phyloP scores from a whole-genome alignment of 108 stramenopile genomes.

The Seminavis robusta region DNA sequence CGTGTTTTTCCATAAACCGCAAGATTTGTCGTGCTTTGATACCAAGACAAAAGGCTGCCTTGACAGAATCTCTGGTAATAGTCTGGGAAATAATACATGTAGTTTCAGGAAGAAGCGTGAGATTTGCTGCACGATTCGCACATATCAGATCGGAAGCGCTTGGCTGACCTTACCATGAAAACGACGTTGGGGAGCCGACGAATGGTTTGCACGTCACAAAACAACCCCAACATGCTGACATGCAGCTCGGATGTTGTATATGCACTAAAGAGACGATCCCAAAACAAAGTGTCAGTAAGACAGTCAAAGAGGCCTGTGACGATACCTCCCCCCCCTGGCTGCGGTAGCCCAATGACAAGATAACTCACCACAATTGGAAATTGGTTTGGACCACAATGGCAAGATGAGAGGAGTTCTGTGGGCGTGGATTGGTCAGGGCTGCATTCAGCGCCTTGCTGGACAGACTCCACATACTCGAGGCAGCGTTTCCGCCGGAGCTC shows the following conservation, averaged over 20 bases:
- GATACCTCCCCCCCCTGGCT: no score
- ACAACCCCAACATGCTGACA: conserved; percentile 79
- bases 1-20: conserved; percentile 84
- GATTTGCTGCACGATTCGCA: no score
- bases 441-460: conserved; percentile 64
- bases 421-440: conserved; percentile 57
- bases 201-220: conserved; percentile 76
- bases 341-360: no score
- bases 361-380: conserved; percentile 83
- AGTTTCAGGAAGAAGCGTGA: no score
- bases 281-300: no score
- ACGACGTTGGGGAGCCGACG: conserved; percentile 84
- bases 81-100: no score
- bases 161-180: no score
- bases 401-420: conserved; percentile 64
- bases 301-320: no score
- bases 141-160: no score
- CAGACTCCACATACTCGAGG: conserved; percentile 36
- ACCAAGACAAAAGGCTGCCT: conserved; percentile 71
- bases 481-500: not conserved
- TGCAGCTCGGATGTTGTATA: conserved; percentile 83
- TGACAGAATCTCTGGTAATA: conserved; percentile 81
- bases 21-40: conserved; percentile 83
- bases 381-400: conserved; percentile 91
- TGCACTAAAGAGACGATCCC: no score